These are phyloP conservation scores for Phytophthora pinifolia DNA, from an alignment of 352 stramenopile species.

Conservation along the genomic window DNA sequence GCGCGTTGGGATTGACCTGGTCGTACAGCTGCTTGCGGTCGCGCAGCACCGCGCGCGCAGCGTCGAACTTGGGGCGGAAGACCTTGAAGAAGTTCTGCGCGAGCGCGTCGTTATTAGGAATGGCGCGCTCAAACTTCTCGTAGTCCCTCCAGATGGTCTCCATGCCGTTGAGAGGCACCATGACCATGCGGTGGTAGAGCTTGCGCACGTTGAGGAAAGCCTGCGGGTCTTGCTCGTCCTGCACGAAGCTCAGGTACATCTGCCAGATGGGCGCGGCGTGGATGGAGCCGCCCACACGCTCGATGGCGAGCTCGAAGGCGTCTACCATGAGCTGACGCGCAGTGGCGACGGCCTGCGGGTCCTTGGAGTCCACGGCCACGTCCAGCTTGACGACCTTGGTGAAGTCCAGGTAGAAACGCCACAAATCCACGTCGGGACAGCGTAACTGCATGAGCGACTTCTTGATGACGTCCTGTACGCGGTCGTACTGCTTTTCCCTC, in stretches of 20 bases:
- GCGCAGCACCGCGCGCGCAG: slow-evolving; percentile 69
- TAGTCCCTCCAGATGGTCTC: slow-evolving; percentile 87
- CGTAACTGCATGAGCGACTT: slow-evolving; percentile 86
- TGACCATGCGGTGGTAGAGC: slow-evolving; percentile 82
- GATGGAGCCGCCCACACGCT: slow-evolving; percentile 83
- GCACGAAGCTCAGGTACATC: slow-evolving; percentile 78
- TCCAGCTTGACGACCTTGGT: slow-evolving; percentile 86
- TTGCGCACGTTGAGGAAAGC: slow-evolving; percentile 81
- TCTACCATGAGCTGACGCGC: slow-evolving; percentile 82
- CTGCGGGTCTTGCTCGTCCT: slow-evolving; percentile 73
- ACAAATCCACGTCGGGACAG: slow-evolving; percentile 82
- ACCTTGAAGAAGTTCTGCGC: slow-evolving; percentile 90
- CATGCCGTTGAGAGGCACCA: slow-evolving; percentile 75
- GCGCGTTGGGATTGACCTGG: slow-evolving; percentile 64
- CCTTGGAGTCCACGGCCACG: slow-evolving; percentile 62
- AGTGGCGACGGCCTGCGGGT: slow-evolving; percentile 53
- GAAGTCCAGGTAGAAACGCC: slow-evolving; percentile 88
- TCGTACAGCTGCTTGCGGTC: slow-evolving; percentile 88
- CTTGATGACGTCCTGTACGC: slow-evolving; percentile 87
- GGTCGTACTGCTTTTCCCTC: slow-evolving; percentile 82
- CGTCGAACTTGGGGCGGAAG: slow-evolving; percentile 84
- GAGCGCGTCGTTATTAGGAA: slow-evolving; percentile 87
- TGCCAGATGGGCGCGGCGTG: slow-evolving; percentile 81
- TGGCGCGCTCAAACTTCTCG: slow-evolving; percentile 86
- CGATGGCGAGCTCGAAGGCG: slow-evolving; percentile 79